These are phyloP conservation scores for Plasmodium gonderi DNA, from an alignment of 169 alveolate genomes.

Conservation along the genomic window DNA sequence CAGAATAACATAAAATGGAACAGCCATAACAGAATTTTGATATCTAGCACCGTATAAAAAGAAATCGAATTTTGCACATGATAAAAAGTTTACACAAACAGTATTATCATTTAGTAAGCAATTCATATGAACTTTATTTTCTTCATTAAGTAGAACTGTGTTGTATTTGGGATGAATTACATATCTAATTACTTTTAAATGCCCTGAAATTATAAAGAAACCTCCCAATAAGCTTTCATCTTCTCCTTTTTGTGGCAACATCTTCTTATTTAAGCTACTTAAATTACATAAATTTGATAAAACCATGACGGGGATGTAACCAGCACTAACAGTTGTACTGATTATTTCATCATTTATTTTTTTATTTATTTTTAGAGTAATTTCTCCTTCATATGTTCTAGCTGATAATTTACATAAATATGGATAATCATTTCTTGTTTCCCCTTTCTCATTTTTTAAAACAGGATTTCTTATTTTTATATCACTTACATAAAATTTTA, in stretches of 20 bases:
- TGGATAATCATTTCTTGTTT: conserved; percentile 50
- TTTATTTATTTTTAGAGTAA: conserved; percentile 37
- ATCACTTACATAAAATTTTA: conserved; percentile 68
- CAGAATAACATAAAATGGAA: conserved; percentile 26
- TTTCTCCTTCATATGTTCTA: conserved; percentile 73
- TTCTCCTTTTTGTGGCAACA: conserved; percentile 95
- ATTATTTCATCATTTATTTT: conserved; percentile 57
- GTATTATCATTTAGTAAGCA: conserved; percentile 90
- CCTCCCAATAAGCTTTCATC: conserved; percentile 99
- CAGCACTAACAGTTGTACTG: conserved; percentile 82
- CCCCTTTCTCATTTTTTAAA: conserved; percentile 52
- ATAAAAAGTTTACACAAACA: conserved; percentile 86
- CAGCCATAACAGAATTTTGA: not conserved
- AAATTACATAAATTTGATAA: conserved; percentile 95
- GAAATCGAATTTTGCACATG: conserved; percentile 87
- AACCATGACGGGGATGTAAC: conserved; percentile 98
- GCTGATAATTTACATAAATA: conserved; percentile 66
- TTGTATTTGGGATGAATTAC: conserved; percentile 96
- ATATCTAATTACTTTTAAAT: conserved; percentile 96
- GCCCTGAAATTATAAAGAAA: conserved; percentile 98
- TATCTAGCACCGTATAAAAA: conserved; percentile 48
- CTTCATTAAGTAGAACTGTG: conserved; percentile 87
- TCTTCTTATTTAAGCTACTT: conserved; percentile 90
- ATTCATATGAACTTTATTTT: conserved; percentile 84
- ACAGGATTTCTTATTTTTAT: conserved; percentile 63